These are phyloP conservation scores for Plasmopara viticola DNA, from an alignment of 352 stramenopile genomes.

Conservation along the genomic window DNA sequence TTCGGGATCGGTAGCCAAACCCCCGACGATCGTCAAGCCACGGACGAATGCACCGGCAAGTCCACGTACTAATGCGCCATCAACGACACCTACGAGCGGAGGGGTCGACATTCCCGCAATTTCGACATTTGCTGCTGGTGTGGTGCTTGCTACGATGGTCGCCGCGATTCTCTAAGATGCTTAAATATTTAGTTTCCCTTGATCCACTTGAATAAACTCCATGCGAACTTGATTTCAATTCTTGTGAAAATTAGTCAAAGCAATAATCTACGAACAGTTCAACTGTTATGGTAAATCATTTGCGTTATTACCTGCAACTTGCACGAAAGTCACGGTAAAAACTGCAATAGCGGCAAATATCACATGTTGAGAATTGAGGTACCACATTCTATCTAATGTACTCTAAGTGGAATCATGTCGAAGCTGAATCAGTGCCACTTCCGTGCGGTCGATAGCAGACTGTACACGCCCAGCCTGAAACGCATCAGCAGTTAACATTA, in stretches of 20 bases:
- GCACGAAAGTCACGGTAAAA: not conserved
- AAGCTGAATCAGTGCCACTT: conserved; percentile 65
- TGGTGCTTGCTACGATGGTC: conserved; percentile 12
- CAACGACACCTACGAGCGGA: conserved; percentile 10
- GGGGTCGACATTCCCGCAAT: conserved; percentile 6
- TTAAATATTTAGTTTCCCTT: not conserved
- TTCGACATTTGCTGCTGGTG: conserved; percentile 10
- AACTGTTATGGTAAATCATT: too few species aligned
- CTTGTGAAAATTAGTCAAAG: too few species aligned
- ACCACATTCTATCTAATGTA: conserved; percentile 5
- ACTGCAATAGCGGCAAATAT: too few species aligned
- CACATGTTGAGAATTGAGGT: too few species aligned
- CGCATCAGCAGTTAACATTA: conserved; percentile 36
- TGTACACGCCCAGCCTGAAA: conserved; percentile 43
- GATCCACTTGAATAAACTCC: not conserved
- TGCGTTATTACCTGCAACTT: conserved; percentile 2
- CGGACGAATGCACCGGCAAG: not conserved
- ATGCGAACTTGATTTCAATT: not conserved
- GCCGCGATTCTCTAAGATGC: conserved; percentile 16
- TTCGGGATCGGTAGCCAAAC: conserved; percentile 7
- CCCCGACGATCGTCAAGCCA: conserved; percentile 10
- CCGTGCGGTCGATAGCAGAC: conserved; percentile 47
- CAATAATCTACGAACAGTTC: too few species aligned
- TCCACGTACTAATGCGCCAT: conserved; percentile 2
- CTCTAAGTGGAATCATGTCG: conserved; percentile 37